Conservation (phyloP, 2,329 filamentous ascomycete genomes). For the Trichoderma cornu-damae region DNA sequence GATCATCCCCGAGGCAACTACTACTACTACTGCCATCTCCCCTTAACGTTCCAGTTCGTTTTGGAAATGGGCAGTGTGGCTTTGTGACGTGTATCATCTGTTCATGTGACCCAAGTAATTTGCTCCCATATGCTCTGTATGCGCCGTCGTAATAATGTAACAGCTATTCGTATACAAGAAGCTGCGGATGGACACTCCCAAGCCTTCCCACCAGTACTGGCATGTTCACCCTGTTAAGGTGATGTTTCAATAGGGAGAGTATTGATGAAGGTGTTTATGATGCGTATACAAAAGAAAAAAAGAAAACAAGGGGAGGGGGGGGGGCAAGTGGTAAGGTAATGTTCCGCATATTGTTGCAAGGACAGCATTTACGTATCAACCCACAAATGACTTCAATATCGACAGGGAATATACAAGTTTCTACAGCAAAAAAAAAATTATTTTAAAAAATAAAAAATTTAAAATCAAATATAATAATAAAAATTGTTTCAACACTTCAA, state of each 20-base stretch:
- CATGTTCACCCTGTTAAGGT: neutral
- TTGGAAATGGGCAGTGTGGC: too few species aligned
- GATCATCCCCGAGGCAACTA: neutral
- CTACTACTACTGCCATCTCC: neutral
- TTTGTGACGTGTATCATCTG: neutral
- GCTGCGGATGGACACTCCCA: neutral
- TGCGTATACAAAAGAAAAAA: too few species aligned
- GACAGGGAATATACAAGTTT: too few species aligned
- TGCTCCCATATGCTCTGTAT: neutral
- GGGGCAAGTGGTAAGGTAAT: too few species aligned
- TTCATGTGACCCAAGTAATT: neutral
- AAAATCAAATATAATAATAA: too few species aligned
- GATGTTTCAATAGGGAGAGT: neutral
- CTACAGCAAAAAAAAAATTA: too few species aligned
- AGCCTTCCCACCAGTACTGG: neutral
- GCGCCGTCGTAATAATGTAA: neutral
- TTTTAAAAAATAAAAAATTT: neutral
- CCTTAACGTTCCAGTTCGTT: neutral
- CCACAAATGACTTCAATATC: neutral
- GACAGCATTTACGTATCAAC: neutral
- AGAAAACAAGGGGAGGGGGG: too few species aligned
- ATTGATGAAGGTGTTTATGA: neutral
- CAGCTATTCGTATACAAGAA: neutral
- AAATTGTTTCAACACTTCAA: slow-evolving; percentile 1
- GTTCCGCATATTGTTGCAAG: too few species aligned